These are phyloP conservation scores for Neofusicoccum umdonicola DNA, from an alignment of 2,329 filamentous ascomycete species.

Conservation along the genomic window DNA sequence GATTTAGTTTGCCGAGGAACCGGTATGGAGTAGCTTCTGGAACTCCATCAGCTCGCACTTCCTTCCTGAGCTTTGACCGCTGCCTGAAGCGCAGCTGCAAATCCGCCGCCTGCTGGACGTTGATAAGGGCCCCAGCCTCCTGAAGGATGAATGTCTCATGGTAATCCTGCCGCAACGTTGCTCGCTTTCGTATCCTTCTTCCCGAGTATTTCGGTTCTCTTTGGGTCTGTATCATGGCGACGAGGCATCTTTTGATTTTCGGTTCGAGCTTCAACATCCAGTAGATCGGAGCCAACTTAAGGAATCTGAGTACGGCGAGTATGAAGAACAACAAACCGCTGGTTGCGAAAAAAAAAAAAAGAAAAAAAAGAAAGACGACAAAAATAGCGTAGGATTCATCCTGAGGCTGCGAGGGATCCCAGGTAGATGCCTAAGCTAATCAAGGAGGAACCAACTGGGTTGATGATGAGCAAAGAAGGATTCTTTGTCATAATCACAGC, in stretches of 20 bases:
- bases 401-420: not conserved
- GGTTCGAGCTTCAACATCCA: too few species aligned
- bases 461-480: not conserved
- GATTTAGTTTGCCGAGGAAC: not conserved
- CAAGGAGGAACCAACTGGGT: not conserved
- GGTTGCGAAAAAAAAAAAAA: too few species aligned
- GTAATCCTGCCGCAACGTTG: not conserved
- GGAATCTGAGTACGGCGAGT: too few species aligned
- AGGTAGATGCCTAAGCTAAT: not conserved
- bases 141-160: not conserved
- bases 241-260: too few species aligned
- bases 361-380: too few species aligned
- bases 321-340: too few species aligned
- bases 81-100: not conserved
- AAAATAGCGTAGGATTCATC: too few species aligned
- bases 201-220: too few species aligned
- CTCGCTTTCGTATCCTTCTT: not conserved
- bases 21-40: not conserved
- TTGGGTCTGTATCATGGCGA: too few species aligned
- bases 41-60: not conserved
- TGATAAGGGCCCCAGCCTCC: not conserved
- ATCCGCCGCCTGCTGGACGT: too few species aligned
- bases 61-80: not conserved
- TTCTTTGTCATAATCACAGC: not conserved
- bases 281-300: too few species aligned